Percentiles rank a stretch among this genome's conserved stretches.
phyloP scores from a whole-genome alignment of 2,329 filamentous ascomycete species.

The Phaeosphaeriaceae sp. region DNA sequence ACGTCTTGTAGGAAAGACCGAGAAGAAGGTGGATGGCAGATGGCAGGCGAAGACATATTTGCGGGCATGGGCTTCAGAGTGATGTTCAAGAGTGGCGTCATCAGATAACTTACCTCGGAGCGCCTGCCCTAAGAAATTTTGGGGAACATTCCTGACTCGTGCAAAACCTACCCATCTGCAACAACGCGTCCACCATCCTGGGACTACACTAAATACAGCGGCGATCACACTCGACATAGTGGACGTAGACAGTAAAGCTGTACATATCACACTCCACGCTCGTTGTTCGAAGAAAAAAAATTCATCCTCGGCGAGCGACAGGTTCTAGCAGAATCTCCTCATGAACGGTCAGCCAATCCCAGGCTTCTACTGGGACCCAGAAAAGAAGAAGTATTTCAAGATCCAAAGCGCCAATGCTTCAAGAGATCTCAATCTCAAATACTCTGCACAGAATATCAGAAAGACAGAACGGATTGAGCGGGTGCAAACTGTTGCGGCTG shows the following conservation, averaged over 20 bases:
- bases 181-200: not conserved
- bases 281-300: not conserved
- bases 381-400: slow-evolving; percentile 60
- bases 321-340: not conserved
- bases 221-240: not conserved
- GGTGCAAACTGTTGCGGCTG: slow-evolving; percentile 13
- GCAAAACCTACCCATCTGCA: not conserved
- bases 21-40: not conserved
- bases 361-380: slow-evolving; percentile 58
- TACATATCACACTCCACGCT: not conserved
- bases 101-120: no score
- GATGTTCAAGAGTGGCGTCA: slow-evolving; percentile 36
- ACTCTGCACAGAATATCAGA: slow-evolving; percentile 52
- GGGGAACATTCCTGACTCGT: slow-evolving; percentile 23
- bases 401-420: slow-evolving; percentile 49
- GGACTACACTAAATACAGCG: not conserved
- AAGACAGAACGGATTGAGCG: slow-evolving; percentile 42
- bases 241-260: not conserved
- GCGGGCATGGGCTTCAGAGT: slow-evolving; percentile 25
- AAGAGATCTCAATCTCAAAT: slow-evolving; percentile 45
- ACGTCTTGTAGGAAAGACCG: not conserved
- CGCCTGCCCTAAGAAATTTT: slow-evolving; percentile 9
- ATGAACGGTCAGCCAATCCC: slow-evolving; percentile 54
- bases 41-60: slow-evolving; percentile 22
- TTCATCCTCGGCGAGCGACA: not conserved